These are phyloP conservation scores for Globisporangium canariense DNA, from an alignment of 352 stramenopile genomes.

Conservation along the genomic window DNA sequence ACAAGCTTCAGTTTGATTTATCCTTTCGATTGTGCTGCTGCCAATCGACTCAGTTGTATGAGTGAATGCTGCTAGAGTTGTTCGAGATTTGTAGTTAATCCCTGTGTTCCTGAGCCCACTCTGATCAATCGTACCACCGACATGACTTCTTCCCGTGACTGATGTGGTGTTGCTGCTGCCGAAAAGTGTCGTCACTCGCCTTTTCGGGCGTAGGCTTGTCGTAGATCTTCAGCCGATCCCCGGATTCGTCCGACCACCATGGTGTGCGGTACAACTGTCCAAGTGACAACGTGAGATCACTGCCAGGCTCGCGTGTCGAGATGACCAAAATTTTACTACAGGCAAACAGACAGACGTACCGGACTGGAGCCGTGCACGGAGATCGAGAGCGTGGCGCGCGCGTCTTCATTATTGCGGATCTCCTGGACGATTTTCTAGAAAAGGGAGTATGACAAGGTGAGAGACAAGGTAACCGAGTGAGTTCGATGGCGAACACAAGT, in stretches of 20 bases:
- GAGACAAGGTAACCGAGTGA: neutral
- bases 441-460: neutral
- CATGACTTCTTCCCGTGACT: slow-evolving; percentile 37
- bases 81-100: neutral
- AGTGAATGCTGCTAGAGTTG: neutral
- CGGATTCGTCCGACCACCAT: slow-evolving; percentile 42
- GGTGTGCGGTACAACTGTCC: slow-evolving; percentile 33
- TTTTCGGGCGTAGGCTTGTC: slow-evolving; percentile 19
- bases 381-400: slow-evolving; percentile 20
- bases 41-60: neutral
- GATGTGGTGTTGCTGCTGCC: slow-evolving; percentile 13
- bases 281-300: neutral
- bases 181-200: slow-evolving; percentile 12
- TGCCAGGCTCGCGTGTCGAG: neutral
- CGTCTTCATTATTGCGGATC: slow-evolving; percentile 27
- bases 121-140: slow-evolving; percentile 52
- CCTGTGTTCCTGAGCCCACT: neutral
- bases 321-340: neutral
- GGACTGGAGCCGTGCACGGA: slow-evolving; percentile 24
- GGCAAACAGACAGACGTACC: slow-evolving; percentile 14
- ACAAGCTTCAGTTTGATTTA: slow-evolving; percentile 6
- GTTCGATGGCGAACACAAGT: neutral
- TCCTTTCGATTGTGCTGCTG: neutral
- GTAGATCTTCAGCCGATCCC: slow-evolving; percentile 18
- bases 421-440: slow-evolving; percentile 22